Base-by-base conservation (phyloP, 2,329 filamentous ascomycete species). In the Trichoderma pleuroti region DNA sequence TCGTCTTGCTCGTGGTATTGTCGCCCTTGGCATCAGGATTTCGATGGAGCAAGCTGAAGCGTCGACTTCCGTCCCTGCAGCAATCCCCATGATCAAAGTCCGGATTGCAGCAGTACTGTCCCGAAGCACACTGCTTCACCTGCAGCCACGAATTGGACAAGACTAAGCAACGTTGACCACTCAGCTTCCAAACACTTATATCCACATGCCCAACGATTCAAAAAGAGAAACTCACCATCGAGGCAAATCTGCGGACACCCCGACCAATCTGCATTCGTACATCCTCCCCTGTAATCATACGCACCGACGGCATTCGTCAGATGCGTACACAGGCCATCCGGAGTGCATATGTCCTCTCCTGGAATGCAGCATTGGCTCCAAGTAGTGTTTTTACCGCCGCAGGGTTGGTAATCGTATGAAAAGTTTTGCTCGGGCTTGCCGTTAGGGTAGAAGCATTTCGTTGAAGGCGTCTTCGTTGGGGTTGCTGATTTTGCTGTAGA, bases 41-140 rank as follows among this genome's bases (percentile, higher is more conserved):
- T 4, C n/a, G 16, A 39, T 66, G 18, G 5, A 65, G 36, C 11
- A 70, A 9, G 12, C n/a, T 10, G 10, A 61, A 68, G 3, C 65
- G 64, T 3, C 8, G 3, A 16, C 36, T 49, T 8, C n/a, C 36
- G 11, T 49, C 65, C 7, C 36, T n/a, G 10, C 64, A 71, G 30
- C 70, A 71, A 42, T 71, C 70, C 5, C 28, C 34, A 36, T 63
- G 18, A 18, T 70, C 61, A n/a, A 36, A 32, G 28, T 71, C 24
- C 14, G 64, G 30, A 26, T 69, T 57, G 57, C 70, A 71, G 70
- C 70, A 71, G 32, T 71, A 71, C 49, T 69, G 3, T 3, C 57
- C 54, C 24, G 63, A 32, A 11, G 24, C 54, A 21, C 69, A 71
- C 54, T 54, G 52, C 28, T 68, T 71, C 24, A 71, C 63, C 32